Percentiles rank a stretch among this genome's conserved stretches.
These are phyloP conservation scores for Fusarium piperis DNA, from an alignment of 2,329 filamentous ascomycete genomes.

Conservation along the genomic window DNA sequence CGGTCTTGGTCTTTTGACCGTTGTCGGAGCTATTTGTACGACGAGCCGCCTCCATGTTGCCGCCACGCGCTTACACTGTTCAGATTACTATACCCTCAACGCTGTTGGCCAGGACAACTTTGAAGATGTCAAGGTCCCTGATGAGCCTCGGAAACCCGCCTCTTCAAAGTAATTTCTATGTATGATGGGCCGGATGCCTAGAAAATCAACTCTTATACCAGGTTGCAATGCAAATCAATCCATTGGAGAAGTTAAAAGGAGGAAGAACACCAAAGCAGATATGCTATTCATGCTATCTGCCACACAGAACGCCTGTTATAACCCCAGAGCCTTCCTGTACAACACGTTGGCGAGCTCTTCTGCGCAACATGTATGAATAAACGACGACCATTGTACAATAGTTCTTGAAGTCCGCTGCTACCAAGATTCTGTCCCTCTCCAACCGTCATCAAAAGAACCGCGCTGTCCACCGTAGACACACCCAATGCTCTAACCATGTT, in stretches of 20 bases:
- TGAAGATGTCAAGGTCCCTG: conserved; percentile 91
- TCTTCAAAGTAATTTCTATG: conserved; percentile 45
- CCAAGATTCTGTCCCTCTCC: conserved; percentile 27
- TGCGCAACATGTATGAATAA: conserved; percentile 35
- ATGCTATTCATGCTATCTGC: conserved; percentile 32
- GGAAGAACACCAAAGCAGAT: conserved; percentile 17
- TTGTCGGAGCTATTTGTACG: conserved; percentile 90
- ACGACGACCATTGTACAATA: conserved; percentile 37
- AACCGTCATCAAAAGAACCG: conserved; percentile 24
- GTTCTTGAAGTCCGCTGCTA: conserved; percentile 25
- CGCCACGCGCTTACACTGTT: conserved; percentile 23
- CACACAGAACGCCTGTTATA: conserved; percentile 30
- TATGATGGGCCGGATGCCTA: not conserved
- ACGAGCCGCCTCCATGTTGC: conserved; percentile 39
- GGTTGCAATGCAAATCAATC: not conserved
- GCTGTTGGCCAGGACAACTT: conserved; percentile 97
- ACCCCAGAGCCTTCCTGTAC: conserved; percentile 31
- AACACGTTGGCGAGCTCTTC: conserved; percentile 34
- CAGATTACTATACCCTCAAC: conserved; percentile 73
- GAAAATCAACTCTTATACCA: conserved; percentile 14
- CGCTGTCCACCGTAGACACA: conserved; percentile 16
- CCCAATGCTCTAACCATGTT: conserved; percentile 25
- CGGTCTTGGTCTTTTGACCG: conserved; percentile 76
- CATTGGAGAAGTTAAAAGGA: not conserved
- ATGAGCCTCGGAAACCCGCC: conserved; percentile 66